These are phyloP conservation scores for Eucalyptus sp. DNA, from an alignment of 345 rosid species.

Conservation along the genomic window DNA sequence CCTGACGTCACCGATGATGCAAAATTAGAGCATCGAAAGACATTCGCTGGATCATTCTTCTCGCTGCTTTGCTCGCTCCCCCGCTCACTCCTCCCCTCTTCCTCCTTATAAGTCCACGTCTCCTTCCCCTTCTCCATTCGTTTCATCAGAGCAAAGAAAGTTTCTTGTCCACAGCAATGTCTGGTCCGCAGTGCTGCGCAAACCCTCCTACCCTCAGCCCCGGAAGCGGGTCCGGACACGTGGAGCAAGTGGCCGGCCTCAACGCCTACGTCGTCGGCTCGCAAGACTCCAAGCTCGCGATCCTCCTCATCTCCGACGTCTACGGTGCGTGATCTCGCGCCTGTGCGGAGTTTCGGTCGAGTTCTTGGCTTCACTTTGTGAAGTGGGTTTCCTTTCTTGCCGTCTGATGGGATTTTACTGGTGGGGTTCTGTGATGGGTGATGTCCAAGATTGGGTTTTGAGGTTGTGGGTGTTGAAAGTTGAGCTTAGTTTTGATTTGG, in stretches of 20 bases:
- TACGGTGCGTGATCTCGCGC: conserved; percentile 23
- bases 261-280: conserved; percentile 19
- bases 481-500: not conserved
- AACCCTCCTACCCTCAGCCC: conserved; percentile 30
- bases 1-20: not conserved
- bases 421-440: not conserved
- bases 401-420: not conserved
- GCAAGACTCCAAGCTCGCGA: conserved; percentile 13
- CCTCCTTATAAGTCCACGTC: not conserved
- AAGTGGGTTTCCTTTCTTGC: not conserved
- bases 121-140: not conserved
- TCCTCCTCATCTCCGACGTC: conserved; percentile 26
- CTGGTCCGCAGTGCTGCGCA: conserved; percentile 31
- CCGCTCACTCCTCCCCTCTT: not conserved
- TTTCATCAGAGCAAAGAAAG: too few relatives aligned
- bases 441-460: not conserved
- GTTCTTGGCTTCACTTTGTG: not conserved
- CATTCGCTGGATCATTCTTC: not conserved
- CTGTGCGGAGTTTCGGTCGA: not conserved
- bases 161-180: not conserved
- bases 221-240: conserved; percentile 12
- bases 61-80: not conserved
- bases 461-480: not conserved
- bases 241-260: conserved; percentile 20
- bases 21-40: not conserved